Evolutionary conservation across 257 asterid species (phyloP).

Genomic region (Nyctanthes arbortristis): DNA sequence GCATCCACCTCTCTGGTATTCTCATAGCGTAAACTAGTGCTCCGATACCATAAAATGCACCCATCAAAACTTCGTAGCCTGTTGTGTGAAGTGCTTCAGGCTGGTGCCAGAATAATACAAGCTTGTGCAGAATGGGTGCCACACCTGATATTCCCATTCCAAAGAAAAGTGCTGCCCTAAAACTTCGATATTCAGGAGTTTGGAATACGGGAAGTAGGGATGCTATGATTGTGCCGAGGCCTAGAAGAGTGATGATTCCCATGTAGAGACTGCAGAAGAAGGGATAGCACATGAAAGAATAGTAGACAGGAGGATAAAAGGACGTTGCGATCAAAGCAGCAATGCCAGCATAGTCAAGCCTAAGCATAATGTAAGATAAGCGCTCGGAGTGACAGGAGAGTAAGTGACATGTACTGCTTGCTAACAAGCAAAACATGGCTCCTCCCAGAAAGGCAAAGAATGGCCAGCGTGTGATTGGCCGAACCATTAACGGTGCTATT

Average conservation of each 20-base stretch:
- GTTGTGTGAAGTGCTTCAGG: slow-evolving; percentile 91
- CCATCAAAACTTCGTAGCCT: slow-evolving; percentile 82
- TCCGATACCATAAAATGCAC: slow-evolving; percentile 69
- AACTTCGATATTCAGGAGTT: slow-evolving; percentile 66
- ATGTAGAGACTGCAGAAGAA: slow-evolving; percentile 78
- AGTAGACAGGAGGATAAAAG: slow-evolving; percentile 92
- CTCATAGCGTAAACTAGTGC: slow-evolving; percentile 82
- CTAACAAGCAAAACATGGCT: slow-evolving; percentile 92
- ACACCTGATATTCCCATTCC: slow-evolving; percentile 91
- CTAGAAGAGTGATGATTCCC: slow-evolving; percentile 81
- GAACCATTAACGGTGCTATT: slow-evolving; percentile 64
- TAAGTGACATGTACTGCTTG: slow-evolving; percentile 92
- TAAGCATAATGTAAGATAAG: slow-evolving; percentile 76
- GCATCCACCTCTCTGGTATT: slow-evolving; percentile 91
- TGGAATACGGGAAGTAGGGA: slow-evolving; percentile 91
- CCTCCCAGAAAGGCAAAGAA: slow-evolving; percentile 92
- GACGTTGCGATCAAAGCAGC: slow-evolving; percentile 91
- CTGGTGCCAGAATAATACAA: slow-evolving; percentile 72
- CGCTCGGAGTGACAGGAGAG: slow-evolving; percentile 88
- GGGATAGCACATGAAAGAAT: slow-evolving; percentile 95
- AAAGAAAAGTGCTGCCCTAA: slow-evolving; percentile 79
- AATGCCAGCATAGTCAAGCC: slow-evolving; percentile 89
- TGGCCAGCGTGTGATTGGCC: slow-evolving; percentile 98
- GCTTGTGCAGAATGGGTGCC: slow-evolving; percentile 81
- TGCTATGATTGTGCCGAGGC: slow-evolving; percentile 60